Percentiles rank a stretch among this genome's conserved stretches.
phyloP scores from a whole-genome alignment of 140 eudicot species.

The Stevia rebaudiana region DNA sequence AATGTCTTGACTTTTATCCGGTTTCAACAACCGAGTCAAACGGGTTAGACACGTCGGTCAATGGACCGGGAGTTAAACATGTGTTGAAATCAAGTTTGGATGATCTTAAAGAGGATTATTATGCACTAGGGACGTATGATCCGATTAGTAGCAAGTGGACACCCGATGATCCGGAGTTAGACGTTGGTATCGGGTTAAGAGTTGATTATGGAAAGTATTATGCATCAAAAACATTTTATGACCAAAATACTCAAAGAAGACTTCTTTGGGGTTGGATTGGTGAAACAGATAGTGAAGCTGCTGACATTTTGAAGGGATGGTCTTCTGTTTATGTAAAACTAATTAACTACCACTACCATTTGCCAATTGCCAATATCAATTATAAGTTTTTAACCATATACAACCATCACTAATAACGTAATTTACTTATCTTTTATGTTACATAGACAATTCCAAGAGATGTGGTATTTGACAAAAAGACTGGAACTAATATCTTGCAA shows the following conservation, averaged over 20 bases:
- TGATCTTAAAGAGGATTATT: conserved; percentile 56
- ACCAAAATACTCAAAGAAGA: conserved; percentile 50
- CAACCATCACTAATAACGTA: no score
- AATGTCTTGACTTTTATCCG: conserved; percentile 72
- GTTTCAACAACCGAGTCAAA: conserved; percentile 39
- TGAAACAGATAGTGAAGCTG: conserved; percentile 59
- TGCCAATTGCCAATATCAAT: no score
- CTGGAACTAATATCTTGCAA: conserved; percentile 58
- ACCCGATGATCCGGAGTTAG: conserved; percentile 65
- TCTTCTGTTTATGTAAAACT: conserved; percentile 60
- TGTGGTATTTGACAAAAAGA: conserved; percentile 60
- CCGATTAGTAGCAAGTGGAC: conserved; percentile 50
- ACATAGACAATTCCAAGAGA: conserved; percentile 72
- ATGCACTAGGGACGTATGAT: conserved; percentile 68
- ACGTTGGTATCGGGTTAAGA: conserved; percentile 71
- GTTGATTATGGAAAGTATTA: conserved; percentile 74
- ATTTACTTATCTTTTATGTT: background rate
- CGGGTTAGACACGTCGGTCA: conserved; percentile 67
- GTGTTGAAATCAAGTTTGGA: conserved; percentile 77
- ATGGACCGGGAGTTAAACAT: conserved; percentile 70
- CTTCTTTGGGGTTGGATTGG: conserved; percentile 81
- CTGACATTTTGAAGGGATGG: conserved; percentile 72
- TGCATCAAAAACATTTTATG: conserved; percentile 84
- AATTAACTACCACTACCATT: background rate
- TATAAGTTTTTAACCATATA: no score